Percentiles rank a stretch among this genome's conserved stretches.
Conservation (phyloP, 768 basidiomycete species). For the Royoungia palumana region DNA sequence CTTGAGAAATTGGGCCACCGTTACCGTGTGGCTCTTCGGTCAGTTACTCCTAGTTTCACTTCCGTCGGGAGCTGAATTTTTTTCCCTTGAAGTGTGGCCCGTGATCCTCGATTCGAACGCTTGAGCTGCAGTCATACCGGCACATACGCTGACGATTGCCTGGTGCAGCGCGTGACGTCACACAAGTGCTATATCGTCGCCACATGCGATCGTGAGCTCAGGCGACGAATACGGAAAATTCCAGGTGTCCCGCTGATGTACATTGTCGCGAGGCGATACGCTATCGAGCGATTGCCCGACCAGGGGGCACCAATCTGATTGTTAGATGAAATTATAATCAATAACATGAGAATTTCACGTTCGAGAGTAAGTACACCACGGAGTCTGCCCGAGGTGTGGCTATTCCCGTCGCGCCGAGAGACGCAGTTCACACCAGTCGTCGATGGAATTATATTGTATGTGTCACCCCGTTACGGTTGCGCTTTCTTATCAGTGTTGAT, state of each 20-base stretch:
- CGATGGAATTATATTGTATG: background rate
- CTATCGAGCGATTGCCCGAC: slow-evolving; percentile 93
- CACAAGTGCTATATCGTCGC: slow-evolving; percentile 98
- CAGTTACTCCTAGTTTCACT: slow-evolving; percentile 25
- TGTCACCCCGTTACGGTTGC: background rate
- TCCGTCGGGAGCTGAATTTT: slow-evolving; percentile 4
- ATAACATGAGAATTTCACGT: background rate
- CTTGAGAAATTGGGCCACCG: slow-evolving; percentile 95
- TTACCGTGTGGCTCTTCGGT: slow-evolving; percentile 94
- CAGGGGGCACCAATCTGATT: slow-evolving; percentile 73
- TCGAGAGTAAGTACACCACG: background rate
- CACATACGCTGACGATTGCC: slow-evolving; percentile 99
- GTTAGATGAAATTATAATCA: background rate
- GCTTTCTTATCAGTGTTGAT: background rate
- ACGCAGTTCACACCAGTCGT: background rate
- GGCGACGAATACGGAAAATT: slow-evolving; percentile 86
- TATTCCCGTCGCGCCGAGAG: background rate
- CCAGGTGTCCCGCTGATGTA: slow-evolving; percentile 97
- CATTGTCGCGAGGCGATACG: slow-evolving; percentile 87
- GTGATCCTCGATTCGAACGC: slow-evolving; percentile 95
- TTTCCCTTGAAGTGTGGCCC: slow-evolving; percentile 71
- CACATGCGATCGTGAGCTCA: slow-evolving; percentile 93
- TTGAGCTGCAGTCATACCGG: slow-evolving; percentile 89
- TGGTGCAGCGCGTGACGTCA: slow-evolving; percentile 91
- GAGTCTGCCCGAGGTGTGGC: background rate